These are phyloP conservation scores for Magnaporthiopsis incrustans DNA, from an alignment of 2,329 filamentous ascomycete species.

Conservation along the genomic window DNA sequence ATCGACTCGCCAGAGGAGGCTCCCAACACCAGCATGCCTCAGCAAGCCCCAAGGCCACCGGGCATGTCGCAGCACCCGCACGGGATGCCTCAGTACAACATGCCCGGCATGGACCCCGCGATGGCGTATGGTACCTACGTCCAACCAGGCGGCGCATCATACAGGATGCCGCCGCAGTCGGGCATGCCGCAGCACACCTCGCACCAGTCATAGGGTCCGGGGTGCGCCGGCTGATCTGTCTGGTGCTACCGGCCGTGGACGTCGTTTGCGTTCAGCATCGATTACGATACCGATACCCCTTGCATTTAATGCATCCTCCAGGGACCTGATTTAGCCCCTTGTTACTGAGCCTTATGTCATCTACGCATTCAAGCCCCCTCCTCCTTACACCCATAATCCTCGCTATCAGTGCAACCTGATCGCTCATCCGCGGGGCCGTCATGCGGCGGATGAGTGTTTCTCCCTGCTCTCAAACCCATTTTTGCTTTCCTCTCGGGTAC, in stretches of 20 bases:
- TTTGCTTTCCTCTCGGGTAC: neutral
- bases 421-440: neutral
- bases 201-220: conserved; percentile 58
- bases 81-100: conserved; percentile 55
- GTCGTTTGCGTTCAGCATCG: conserved; percentile 19
- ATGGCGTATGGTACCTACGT: conserved; percentile 80
- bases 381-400: neutral
- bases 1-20: conserved; percentile 92
- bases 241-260: conserved; percentile 12
- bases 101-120: conserved; percentile 62
- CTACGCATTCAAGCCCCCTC: neutral
- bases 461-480: neutral
- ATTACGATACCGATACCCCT: conserved; percentile 37
- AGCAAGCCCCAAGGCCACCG: conserved; percentile 47
- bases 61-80: conserved; percentile 53
- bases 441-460: neutral
- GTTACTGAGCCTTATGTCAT: neutral
- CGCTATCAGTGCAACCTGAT: neutral
- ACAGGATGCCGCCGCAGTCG: conserved; percentile 68
- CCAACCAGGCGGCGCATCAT: conserved; percentile 63
- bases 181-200: conserved; percentile 78
- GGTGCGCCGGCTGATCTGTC: conserved; percentile 12
- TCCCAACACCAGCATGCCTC: conserved; percentile 64
- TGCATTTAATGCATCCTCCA: conserved; percentile 44
- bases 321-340: neutral